Evolutionary conservation across 1,284 basidiomycete species (phyloP), one percentile per base, ranked within the genome.

Genomic region (Ceratobasidium sp.): DNA sequence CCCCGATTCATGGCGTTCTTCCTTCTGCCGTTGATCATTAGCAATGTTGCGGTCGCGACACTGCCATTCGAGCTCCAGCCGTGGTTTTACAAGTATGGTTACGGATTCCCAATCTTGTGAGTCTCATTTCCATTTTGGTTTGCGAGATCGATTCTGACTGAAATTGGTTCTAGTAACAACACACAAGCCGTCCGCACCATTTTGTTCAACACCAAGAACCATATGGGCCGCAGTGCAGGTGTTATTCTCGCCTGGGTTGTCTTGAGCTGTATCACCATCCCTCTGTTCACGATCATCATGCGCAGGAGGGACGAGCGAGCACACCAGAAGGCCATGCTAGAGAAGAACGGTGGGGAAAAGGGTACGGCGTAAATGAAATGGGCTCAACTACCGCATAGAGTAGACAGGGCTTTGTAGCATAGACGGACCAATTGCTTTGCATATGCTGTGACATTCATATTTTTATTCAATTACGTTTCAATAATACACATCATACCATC

Each of bases 201-300:
- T 75, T 79, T 85, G 71, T 84, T 85, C 79, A 74, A 83, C 74
- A 84, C 83, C 6, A 77, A 79, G 67, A 80, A 80, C 71, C 76
- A 80, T 38, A 77, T 85, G 17, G 83, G 77, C 5, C 71, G 73
- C 45, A 82, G 83, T 74, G 77, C 81, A 7, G 83, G 81, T 8
- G 80, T 85, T 69, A 77, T 85, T 29, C 55, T 85, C 50, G 81
- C 77, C 0, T 85, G 83, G 83, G 76, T 80, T 34, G 75, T 74
- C 15, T 57, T 84, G 42, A 77, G 79, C 20, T 75, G 73, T 69
- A 75, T 79, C 65, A 83, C 82, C 17, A 76, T 82, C 15, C 57
- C 78, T 0, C 47, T 80, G 1, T 79, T 82, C 54, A 83, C 82
- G 2, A 81, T 77, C 76, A 68, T 80, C n/a, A 77, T 78, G 73